Evolutionary conservation across 2,329 filamentous ascomycete species (phyloP), one percentile per base, ranked within the genome.

Genomic region (Xylariales sp.): DNA sequence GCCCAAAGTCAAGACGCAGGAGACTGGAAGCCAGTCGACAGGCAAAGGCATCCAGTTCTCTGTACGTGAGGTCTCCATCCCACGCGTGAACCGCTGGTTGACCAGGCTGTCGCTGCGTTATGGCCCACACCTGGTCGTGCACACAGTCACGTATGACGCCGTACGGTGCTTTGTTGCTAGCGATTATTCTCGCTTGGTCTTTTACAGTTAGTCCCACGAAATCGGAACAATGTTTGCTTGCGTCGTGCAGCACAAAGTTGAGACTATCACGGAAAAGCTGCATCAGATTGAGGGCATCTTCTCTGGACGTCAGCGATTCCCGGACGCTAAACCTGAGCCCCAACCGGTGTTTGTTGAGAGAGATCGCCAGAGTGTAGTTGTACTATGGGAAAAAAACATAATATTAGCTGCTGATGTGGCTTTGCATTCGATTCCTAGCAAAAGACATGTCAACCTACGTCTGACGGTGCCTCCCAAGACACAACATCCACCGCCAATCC

Each of bases 1-100:
- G 56, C 6, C 55, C 59, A 33, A 57, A 55, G 18, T 58, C 59
- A 15, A 60, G 42, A 24, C 45, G 43, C 4, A 56, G 44, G n/a
- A 64, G 51, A 19, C 55, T 46, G 15, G 54, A 49, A 6, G 59
- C 55, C 19, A 64, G 43, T 5, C 51, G 45, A 5, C 38, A 22
- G 8, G 46, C 44, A 20, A 42, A 36, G 22, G 42, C 34, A 24
- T 50, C 43, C 19, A 51, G 12, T 31, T 51, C 45, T 15, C n/a
- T 10, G 20, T 41, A 41, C 21, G 38, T 41, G 12, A 41, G 31
- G 19, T 41, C 16, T 5, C 36, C 36, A 29, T 38, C 36, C 36
- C 36, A 38, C 21, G 36, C 36, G 16, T 18, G 14, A n/a, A 38
- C 16, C 5, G 36, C 36, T 16, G 33, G 6, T 4, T 21, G n/a